A percentile compares a stretch with the other conserved stretches of the same genome.
Conservation (phyloP, 1,284 basidiomycete genomes). For the Takashimella tepidaria region DNA sequence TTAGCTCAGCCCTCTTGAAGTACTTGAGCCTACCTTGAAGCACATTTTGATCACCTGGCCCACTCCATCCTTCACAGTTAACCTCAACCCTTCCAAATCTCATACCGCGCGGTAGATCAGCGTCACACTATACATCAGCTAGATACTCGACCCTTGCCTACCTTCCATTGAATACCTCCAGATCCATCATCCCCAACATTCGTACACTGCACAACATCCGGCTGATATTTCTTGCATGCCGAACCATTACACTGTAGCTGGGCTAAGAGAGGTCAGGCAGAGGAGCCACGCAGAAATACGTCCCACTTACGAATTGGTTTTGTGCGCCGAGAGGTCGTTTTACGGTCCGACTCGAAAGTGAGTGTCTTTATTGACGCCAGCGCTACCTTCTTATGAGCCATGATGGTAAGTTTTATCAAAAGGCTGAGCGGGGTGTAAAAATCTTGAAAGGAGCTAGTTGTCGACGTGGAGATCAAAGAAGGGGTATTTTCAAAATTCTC, state of each 20-base stretch:
- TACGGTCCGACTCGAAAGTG: not conserved
- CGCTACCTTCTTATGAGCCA: not conserved
- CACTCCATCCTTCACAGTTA: slow-evolving; percentile 81
- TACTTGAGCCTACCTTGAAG: slow-evolving; percentile 73
- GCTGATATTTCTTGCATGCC: slow-evolving; percentile 53
- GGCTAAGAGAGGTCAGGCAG: not conserved
- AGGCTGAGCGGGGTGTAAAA: not conserved
- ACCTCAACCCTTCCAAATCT: slow-evolving; percentile 77
- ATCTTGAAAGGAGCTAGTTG: no score
- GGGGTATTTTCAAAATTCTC: no score
- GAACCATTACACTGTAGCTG: not conserved
- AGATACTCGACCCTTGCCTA: slow-evolving; percentile 30
- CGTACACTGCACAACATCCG: slow-evolving; percentile 78
- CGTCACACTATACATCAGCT: slow-evolving; percentile 62
- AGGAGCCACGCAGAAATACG: not conserved
- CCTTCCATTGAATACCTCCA: slow-evolving; percentile 76
- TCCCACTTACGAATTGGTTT: not conserved
- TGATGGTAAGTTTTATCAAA: no score
- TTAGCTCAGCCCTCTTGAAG: not conserved
- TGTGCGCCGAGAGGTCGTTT: not conserved
- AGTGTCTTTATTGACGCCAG: not conserved
- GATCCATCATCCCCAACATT: slow-evolving; percentile 69
- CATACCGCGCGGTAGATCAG: slow-evolving; percentile 74
- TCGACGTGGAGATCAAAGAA: not conserved
- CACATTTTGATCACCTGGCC: slow-evolving; percentile 72